Conservation (phyloP, 164 flowering plant genomes). For the Liriodendron chinense region DNA sequence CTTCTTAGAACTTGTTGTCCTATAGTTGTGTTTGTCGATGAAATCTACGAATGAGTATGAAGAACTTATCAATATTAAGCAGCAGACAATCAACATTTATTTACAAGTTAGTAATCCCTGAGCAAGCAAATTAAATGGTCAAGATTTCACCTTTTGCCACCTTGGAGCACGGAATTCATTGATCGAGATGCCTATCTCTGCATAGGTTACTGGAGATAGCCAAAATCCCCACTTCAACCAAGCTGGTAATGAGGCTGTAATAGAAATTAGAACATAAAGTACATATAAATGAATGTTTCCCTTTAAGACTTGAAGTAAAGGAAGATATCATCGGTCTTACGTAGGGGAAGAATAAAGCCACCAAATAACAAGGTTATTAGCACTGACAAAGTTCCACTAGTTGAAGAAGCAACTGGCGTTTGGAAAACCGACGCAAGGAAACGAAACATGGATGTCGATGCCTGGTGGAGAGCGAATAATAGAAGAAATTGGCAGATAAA, state of each 20-base stretch:
- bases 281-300: not conserved
- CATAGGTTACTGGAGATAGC: slow-evolving; percentile 57
- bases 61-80: slow-evolving; percentile 4
- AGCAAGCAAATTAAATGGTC: not conserved
- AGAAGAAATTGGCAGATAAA: slow-evolving; percentile 61
- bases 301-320: not conserved
- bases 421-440: slow-evolving; percentile 54
- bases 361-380: slow-evolving; percentile 41
- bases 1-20: slow-evolving; percentile 43
- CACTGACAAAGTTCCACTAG: slow-evolving; percentile 39
- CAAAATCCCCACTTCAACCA: slow-evolving; percentile 77
- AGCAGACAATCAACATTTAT: not conserved
- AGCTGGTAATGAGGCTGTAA: slow-evolving; percentile 54
- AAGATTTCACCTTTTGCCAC: slow-evolving; percentile 50
- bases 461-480: slow-evolving; percentile 51
- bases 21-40: slow-evolving; percentile 36
- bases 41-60: slow-evolving; percentile 21
- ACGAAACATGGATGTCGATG: slow-evolving; percentile 61
- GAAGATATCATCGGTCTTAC: slow-evolving; percentile 30
- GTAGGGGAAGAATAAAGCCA: slow-evolving; percentile 53
- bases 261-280: slow-evolving; percentile 2
- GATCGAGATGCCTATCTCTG: slow-evolving; percentile 45
- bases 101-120: not conserved
- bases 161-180: slow-evolving; percentile 70
- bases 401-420: slow-evolving; percentile 43